phyloP scores from a whole-genome alignment of 768 basidiomycete genomes.

The Glaciozyma martinii region DNA sequence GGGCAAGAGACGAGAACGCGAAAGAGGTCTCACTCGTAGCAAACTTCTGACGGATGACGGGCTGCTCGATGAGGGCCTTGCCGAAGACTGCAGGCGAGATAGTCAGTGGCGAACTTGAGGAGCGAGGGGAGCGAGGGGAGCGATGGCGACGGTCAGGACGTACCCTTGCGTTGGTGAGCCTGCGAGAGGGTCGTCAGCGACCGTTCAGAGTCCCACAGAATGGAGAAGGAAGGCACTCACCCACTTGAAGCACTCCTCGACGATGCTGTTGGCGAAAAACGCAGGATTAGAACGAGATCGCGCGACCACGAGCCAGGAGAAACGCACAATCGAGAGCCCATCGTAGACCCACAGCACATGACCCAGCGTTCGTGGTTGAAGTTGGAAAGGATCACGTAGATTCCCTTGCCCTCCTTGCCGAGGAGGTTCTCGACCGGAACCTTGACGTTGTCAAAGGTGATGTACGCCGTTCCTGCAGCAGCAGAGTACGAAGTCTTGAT shows the following conservation, averaged over 20 bases:
- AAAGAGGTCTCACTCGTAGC: slow-evolving; percentile 14
- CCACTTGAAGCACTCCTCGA: slow-evolving; percentile 31
- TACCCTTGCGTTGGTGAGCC: slow-evolving; percentile 29
- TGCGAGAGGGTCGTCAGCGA: slow-evolving; percentile 33
- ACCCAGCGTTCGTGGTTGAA: slow-evolving; percentile 32
- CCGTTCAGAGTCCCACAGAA: slow-evolving; percentile 43
- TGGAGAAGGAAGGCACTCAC: not conserved
- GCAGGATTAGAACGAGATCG: not conserved
- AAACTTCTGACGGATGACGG: slow-evolving; percentile 32
- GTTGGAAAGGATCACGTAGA: slow-evolving; percentile 35
- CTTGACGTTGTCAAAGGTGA: slow-evolving; percentile 34
- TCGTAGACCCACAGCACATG: slow-evolving; percentile 29
- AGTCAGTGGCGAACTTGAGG: no score
- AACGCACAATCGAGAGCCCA: slow-evolving; percentile 18
- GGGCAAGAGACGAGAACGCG: slow-evolving; percentile 52
- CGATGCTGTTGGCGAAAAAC: not conserved
- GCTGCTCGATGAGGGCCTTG: slow-evolving; percentile 25
- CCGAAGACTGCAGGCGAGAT: slow-evolving; percentile 15
- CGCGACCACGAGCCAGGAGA: not conserved
- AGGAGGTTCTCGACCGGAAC: slow-evolving; percentile 37
- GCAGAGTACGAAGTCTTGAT: slow-evolving; percentile 31
- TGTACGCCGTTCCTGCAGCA: slow-evolving; percentile 34
- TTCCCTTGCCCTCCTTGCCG: slow-evolving; percentile 33
- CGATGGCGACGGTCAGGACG: slow-evolving; percentile 27
- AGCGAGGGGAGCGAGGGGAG: slow-evolving; percentile 28